Evolutionary conservation across 371 early-diverging fungal genomes (phyloP), one percentile per base, ranked within the genome.

Genomic region (Lichtheimia ornata): DNA sequence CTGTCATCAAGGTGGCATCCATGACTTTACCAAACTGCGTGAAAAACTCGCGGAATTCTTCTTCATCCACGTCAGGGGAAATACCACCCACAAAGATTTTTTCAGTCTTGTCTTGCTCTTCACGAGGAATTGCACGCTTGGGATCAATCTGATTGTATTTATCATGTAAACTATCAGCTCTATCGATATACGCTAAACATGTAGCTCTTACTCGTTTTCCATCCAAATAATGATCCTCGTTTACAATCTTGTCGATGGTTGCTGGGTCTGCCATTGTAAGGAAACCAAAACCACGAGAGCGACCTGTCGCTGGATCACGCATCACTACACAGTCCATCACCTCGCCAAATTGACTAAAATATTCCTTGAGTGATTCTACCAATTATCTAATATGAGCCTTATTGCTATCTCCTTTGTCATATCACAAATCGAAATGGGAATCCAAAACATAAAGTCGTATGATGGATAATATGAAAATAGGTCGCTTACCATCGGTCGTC

Each of bases 11-110:
- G 40, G 86, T 89, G 28, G 89, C 90, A 67, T 93, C 89, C 25
- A 86, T 72, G 5, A 93, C 91, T 28, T 71, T 84, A 12, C 94
- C 94, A 75, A 89, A 92, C 65, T 84, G 84, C 15, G 76, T 68
- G 67, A 95, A 95, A 61, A 79, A 87, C 45, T 88, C 82, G 41
- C 82, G 79, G 66, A 95, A 85, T 61, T 93, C 93, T 27, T 91
- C 93, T 65, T 94, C 93, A 15, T 88, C 84, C 5, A 90, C 90
- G 12, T 91, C 90, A 5, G 88, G 72, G 6, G 92, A 83, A 42
- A 96, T 86, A 4, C 96, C 94, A 50, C 95, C 96, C 5, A 95
- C 94, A 80, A 96, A 96, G 52, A 96, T 85, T 81, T 94, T 94
- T 63, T 91, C 91, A 20, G 91, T 88, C 61, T 84, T 88, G 72